Conservation (phyloP, 352 stramenopile genomes). For the Pythium rishiriense region DNA sequence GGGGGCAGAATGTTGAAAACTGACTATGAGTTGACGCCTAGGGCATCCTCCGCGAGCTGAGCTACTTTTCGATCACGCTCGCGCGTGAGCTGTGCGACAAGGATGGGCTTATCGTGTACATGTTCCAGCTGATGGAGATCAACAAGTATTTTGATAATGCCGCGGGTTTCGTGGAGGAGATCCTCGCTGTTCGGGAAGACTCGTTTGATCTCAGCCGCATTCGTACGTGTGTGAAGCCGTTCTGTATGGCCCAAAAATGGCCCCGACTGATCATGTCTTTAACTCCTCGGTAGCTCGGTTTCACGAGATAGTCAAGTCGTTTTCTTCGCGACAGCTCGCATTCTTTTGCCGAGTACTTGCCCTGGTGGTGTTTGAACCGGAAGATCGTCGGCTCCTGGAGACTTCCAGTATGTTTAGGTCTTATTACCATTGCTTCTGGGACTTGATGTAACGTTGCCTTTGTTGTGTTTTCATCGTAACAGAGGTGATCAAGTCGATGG, state of each 20-base stretch:
- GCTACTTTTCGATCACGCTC: slow-evolving; percentile 75
- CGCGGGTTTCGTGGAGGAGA: slow-evolving; percentile 91
- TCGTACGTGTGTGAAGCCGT: slow-evolving; percentile 43
- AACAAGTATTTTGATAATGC: slow-evolving; percentile 90
- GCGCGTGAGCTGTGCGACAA: slow-evolving; percentile 74
- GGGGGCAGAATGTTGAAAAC: neutral
- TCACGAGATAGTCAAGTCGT: slow-evolving; percentile 85
- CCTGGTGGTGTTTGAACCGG: slow-evolving; percentile 94
- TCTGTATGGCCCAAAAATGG: neutral
- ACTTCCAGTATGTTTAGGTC: slow-evolving; percentile 66
- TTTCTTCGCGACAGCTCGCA: slow-evolving; percentile 92
- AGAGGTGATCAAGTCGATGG: slow-evolving; percentile 94
- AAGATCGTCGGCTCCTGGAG: slow-evolving; percentile 92
- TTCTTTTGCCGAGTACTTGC: slow-evolving; percentile 96
- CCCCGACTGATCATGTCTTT: neutral
- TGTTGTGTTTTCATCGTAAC: neutral
- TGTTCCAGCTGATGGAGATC: slow-evolving; percentile 93
- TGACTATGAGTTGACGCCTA: slow-evolving; percentile 5
- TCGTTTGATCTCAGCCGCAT: slow-evolving; percentile 79
- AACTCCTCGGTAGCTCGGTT: slow-evolving; percentile 69
- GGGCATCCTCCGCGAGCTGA: slow-evolving; percentile 77
- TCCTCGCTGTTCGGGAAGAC: slow-evolving; percentile 86
- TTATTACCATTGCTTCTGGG: neutral
- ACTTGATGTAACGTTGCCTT: slow-evolving; percentile 7
- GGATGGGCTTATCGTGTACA: slow-evolving; percentile 88